Evolutionary conservation across 2,329 filamentous ascomycete species (phyloP).

Genomic region (Fusarium cicatricum): DNA sequence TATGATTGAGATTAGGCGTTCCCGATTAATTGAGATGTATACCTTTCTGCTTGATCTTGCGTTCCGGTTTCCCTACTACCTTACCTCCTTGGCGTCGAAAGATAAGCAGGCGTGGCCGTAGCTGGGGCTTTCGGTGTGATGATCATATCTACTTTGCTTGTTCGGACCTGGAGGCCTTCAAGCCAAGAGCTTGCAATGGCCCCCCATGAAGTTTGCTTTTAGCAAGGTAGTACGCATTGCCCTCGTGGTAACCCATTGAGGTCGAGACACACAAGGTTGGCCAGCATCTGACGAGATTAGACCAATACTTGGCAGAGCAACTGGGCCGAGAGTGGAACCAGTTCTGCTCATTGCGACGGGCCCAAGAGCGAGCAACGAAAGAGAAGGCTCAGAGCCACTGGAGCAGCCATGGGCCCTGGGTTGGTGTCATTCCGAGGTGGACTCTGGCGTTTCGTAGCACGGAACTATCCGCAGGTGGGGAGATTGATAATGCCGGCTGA

Average conservation of each 20-base stretch:
- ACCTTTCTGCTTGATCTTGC: slow-evolving; percentile 31
- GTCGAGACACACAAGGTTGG: slow-evolving; percentile 1
- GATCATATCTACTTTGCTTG: not conserved
- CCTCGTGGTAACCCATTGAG: not conserved
- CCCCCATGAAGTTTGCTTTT: not conserved
- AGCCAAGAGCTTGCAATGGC: not conserved
- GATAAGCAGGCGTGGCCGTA: not conserved
- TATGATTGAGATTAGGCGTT: slow-evolving; percentile 59
- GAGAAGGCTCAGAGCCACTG: slow-evolving; percentile 5
- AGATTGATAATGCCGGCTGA: slow-evolving; percentile 40
- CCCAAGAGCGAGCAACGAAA: slow-evolving; percentile 5
- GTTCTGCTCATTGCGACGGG: slow-evolving; percentile 3
- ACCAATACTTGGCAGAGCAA: slow-evolving; percentile 1
- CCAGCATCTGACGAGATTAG: slow-evolving; percentile 7
- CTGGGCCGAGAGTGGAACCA: slow-evolving; percentile 13
- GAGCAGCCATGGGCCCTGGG: slow-evolving; percentile 19
- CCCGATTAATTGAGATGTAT: slow-evolving; percentile 55
- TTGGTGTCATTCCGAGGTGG: slow-evolving; percentile 30
- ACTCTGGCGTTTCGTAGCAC: slow-evolving; percentile 18
- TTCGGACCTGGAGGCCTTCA: not conserved
- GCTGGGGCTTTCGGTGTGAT: not conserved
- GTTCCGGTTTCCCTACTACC: not conserved
- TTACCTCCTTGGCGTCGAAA: not conserved
- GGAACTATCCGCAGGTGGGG: slow-evolving; percentile 17
- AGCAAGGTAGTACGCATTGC: slow-evolving; percentile 2